Conservation (phyloP, 371 early-diverging fungal species). For the Sporodiniella umbellata region DNA sequence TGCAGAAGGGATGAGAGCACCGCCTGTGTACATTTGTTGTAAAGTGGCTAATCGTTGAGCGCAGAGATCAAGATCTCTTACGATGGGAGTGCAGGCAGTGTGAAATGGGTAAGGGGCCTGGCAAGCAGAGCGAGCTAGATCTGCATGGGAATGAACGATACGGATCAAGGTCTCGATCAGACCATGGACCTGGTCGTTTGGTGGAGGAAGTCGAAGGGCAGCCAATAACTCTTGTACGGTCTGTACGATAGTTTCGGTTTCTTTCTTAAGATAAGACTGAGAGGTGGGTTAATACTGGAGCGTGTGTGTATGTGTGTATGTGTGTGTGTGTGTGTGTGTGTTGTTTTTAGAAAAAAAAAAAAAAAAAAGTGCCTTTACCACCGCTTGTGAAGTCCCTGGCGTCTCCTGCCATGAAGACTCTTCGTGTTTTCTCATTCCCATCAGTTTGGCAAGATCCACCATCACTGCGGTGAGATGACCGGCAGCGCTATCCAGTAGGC, state of each 20-base stretch:
- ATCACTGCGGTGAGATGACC: constrained; percentile 73
- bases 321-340: background rate
- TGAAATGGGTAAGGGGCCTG: constrained; percentile 34
- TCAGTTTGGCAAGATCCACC: constrained; percentile 66
- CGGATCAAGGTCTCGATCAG: constrained; percentile 68
- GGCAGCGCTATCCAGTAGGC: constrained; percentile 75
- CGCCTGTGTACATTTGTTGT: constrained; percentile 5
- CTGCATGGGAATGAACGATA: constrained; percentile 39
- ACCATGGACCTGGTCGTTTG: constrained; percentile 62
- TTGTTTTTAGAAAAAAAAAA: too few species aligned
- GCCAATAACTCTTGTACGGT: constrained; percentile 79
- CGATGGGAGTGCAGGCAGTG: constrained; percentile 47
- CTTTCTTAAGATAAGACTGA: constrained; percentile 66
- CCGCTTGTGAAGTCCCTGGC: constrained; percentile 8
- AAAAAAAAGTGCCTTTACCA: constrained; percentile 5
- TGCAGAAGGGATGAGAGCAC: constrained; percentile 52
- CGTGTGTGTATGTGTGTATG: constrained; percentile 14
- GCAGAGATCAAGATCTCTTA: constrained; percentile 45
- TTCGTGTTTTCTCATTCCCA: constrained; percentile 46
- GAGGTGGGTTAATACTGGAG: background rate
- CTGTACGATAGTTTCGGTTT: constrained; percentile 84
- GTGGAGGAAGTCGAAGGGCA: constrained; percentile 65
- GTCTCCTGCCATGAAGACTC: too few species aligned
- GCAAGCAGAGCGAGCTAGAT: constrained; percentile 36
- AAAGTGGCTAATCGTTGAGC: constrained; percentile 8